Evolutionary conservation across 495 filamentous ascomycete species (phyloP).

Genomic region (Zalerion maritima): DNA sequence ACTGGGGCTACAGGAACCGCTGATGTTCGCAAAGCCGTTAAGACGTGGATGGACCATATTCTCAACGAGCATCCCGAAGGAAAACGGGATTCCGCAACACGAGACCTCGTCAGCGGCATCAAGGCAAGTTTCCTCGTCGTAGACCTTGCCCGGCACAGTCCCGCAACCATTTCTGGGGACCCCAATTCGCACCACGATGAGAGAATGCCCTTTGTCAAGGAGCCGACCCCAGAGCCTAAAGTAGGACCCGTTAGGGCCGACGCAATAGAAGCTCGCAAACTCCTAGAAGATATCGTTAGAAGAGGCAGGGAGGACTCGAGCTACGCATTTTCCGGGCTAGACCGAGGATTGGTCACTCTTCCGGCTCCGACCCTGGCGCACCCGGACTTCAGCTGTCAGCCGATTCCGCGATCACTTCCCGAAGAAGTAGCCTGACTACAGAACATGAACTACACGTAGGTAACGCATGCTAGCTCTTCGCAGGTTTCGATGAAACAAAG

Average conservation of each 20-base stretch:
- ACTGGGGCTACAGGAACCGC: constrained; percentile 1
- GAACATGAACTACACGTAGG: too few relatives aligned
- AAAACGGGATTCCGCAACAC: constrained; percentile 5
- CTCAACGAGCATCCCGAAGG: constrained; percentile 5
- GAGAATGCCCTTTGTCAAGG: too few relatives aligned
- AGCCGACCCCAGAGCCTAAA: background rate
- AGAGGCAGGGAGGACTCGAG: constrained; percentile 5
- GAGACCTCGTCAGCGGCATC: constrained; percentile 12
- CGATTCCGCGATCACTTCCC: too few relatives aligned
- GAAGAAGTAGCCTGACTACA: too few relatives aligned
- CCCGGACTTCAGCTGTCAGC: too few relatives aligned
- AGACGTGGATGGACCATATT: background rate
- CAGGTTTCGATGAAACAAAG: too few relatives aligned
- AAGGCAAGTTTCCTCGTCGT: constrained; percentile 13
- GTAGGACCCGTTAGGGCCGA: constrained; percentile 2
- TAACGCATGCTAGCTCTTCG: too few relatives aligned
- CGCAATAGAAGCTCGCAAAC: constrained; percentile 3
- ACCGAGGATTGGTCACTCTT: constrained; percentile 1
- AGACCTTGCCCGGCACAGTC: constrained; percentile 4
- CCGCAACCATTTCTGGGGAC: background rate
- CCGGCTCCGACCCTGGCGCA: too few relatives aligned
- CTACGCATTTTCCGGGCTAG: constrained; percentile 4
- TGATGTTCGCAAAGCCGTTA: constrained; percentile 5
- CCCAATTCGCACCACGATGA: too few relatives aligned
- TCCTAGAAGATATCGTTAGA: constrained; percentile 7